phyloP scores from a whole-genome alignment of 2,329 filamentous ascomycete genomes.

The Ophiostoma ips region DNA sequence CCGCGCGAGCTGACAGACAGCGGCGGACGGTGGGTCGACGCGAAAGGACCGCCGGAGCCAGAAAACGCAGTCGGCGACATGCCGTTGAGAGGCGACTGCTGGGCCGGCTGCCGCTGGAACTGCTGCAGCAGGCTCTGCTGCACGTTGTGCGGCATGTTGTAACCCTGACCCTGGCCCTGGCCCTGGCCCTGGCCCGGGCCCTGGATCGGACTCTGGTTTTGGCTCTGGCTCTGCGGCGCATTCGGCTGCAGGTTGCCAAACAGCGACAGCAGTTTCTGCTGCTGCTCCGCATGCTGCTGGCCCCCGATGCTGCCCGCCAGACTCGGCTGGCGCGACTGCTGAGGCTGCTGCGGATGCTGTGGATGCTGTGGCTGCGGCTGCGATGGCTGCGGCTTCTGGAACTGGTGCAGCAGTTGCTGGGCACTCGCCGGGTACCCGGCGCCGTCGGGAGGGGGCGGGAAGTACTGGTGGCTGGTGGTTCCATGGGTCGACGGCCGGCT shows the following conservation, averaged over 20 bases:
- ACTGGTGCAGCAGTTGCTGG: not conserved
- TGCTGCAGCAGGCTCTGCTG: slow-evolving; percentile 3
- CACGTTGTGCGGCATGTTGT: not conserved
- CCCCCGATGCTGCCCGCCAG: not conserved
- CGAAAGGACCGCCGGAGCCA: not conserved
- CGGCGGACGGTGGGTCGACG: not conserved
- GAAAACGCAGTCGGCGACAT: not conserved
- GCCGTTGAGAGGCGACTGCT: not conserved
- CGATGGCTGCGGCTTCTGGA: not conserved
- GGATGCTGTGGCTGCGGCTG: not conserved
- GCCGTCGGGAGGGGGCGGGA: not conserved
- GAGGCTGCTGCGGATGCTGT: not conserved
- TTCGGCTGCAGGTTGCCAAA: slow-evolving; percentile 32
- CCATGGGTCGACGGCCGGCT: slow-evolving; percentile 3
- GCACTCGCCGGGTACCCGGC: not conserved
- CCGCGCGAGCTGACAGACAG: slow-evolving; percentile 7
- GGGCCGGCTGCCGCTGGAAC: slow-evolving; percentile 11
- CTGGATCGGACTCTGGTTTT: not conserved
- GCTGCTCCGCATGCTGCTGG: not conserved
- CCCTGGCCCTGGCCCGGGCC: not conserved
- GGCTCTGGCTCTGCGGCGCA: not conserved
- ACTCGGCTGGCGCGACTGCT: not conserved
- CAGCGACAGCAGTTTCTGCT: slow-evolving; percentile 41
- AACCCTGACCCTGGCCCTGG: not conserved
- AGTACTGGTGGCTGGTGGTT: not conserved